Evolutionary conservation across 768 basidiomycete species (phyloP).

Genomic region (Pleurotus tuoliensis): DNA sequence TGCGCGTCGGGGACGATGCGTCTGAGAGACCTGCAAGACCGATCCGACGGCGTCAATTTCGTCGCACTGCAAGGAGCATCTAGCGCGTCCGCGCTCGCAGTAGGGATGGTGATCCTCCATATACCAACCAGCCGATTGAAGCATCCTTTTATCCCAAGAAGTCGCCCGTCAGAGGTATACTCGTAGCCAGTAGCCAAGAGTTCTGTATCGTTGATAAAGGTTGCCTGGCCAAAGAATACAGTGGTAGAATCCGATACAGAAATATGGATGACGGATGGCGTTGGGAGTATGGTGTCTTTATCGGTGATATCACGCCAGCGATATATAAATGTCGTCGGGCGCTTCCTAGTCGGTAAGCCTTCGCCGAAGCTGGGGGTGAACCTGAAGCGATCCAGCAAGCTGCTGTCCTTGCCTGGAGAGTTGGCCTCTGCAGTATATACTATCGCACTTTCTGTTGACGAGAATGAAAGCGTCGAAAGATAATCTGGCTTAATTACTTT

Average conservation of each 20-base stretch:
- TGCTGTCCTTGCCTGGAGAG: constrained; percentile 17
- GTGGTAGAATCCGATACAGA: no score
- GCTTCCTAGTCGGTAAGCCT: constrained; percentile 45
- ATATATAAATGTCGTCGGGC: constrained; percentile 52
- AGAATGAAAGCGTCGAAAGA: constrained; percentile 49
- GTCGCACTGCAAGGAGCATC: constrained; percentile 16
- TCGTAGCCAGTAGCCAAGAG: constrained; percentile 65
- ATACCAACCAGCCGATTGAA: constrained; percentile 56
- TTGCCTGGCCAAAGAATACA: constrained; percentile 51
- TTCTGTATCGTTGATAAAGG: constrained; percentile 37
- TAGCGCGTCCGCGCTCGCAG: constrained; percentile 1
- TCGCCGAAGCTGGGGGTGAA: constrained; percentile 66
- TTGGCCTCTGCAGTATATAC: constrained; percentile 63
- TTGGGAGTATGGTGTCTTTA: not conserved
- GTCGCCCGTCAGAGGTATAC: constrained; percentile 48
- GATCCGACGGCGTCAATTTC: constrained; percentile 39
- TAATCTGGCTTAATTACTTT: constrained; percentile 33
- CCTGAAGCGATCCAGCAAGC: constrained; percentile 37
- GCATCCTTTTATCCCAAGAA: constrained; percentile 58
- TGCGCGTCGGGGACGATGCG: constrained; percentile 22
- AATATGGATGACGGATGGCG: no score
- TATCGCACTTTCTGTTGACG: constrained; percentile 45
- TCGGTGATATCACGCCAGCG: constrained; percentile 31
- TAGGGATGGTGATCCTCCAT: constrained; percentile 41
- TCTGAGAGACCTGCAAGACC: constrained; percentile 61